These are phyloP conservation scores for Tarenaya hassleriana DNA, from an alignment of 345 rosid genomes.

Conservation along the genomic window DNA sequence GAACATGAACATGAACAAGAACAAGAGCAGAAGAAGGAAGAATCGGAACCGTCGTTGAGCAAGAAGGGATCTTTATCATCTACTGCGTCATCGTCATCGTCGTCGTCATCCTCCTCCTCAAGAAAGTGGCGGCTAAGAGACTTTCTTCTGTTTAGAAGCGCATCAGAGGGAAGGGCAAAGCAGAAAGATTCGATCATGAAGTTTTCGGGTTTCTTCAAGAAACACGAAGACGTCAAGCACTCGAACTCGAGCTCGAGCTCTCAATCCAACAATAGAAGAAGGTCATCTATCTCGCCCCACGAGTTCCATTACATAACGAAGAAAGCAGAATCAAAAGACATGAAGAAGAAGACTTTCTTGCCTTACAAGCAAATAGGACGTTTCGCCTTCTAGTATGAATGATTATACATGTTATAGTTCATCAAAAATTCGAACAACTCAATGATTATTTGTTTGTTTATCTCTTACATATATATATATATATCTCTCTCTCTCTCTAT, in stretches of 20 bases:
- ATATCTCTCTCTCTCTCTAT: too few species aligned
- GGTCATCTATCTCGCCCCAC: constrained; percentile 50
- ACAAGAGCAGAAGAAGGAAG: background rate
- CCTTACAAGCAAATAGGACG: constrained; percentile 89
- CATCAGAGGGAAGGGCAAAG: constrained; percentile 73
- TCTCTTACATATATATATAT: too few species aligned
- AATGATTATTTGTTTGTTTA: too few species aligned
- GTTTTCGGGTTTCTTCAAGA: constrained; percentile 43
- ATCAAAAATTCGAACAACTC: background rate
- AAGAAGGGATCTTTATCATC: constrained; percentile 21
- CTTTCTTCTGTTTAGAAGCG: constrained; percentile 74
- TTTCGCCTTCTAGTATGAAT: constrained; percentile 37
- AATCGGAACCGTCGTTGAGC: constrained; percentile 11
- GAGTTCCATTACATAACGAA: constrained; percentile 62
- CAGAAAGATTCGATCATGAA: constrained; percentile 50
- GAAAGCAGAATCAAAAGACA: constrained; percentile 59
- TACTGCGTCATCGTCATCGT: constrained; percentile 27
- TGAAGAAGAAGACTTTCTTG: constrained; percentile 86
- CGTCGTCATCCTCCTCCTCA: constrained; percentile 39
- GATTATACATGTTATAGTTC: background rate
- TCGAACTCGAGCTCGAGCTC: constrained; percentile 34
- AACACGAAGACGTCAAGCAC: constrained; percentile 47
- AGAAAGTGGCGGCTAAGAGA: constrained; percentile 77
- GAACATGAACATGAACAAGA: constrained; percentile 27
- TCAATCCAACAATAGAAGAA: constrained; percentile 18